Percentiles rank a stretch among this genome's conserved stretches.
Conservation (phyloP, 139 green algal species). For the Asterochloris sp. region DNA sequence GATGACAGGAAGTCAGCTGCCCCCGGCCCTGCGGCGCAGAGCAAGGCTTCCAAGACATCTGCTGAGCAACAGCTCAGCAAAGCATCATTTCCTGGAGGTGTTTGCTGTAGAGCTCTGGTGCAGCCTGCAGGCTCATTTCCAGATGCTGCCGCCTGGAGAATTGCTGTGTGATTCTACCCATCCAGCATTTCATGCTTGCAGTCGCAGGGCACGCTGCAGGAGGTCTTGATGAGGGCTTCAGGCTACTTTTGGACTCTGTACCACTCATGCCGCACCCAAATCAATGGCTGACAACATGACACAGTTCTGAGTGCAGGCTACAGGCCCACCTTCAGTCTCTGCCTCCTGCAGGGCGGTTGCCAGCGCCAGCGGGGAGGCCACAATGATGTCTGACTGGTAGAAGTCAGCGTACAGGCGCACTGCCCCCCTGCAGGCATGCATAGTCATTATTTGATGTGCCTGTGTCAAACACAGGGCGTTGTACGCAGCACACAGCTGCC, state of each 20-base stretch:
- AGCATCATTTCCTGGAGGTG: too few species aligned
- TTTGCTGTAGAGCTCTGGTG: too few species aligned
- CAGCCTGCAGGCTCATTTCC: too few species aligned
- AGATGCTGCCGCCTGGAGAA: too few species aligned
- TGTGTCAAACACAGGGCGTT: too few species aligned
- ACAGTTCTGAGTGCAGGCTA: neutral
- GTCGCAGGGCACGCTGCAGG: too few species aligned
- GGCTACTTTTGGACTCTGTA: too few species aligned
- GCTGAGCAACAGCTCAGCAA: too few species aligned
- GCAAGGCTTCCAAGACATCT: too few species aligned
- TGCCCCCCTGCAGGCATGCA: conserved; percentile 28
- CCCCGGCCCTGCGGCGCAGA: neutral
- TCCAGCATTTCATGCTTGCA: too few species aligned
- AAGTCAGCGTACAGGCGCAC: conserved; percentile 86
- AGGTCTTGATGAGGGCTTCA: too few species aligned
- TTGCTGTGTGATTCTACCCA: neutral
- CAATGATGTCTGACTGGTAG: conserved; percentile 85
- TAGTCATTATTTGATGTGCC: neutral
- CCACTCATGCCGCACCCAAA: neutral
- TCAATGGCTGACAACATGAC: neutral
- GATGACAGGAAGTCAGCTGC: conserved; percentile 86
- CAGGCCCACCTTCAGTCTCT: conserved; percentile 1
- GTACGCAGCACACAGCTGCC: too few species aligned
- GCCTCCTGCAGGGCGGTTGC: conserved; percentile 71
- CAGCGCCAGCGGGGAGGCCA: conserved; percentile 88